Base-by-base conservation (phyloP, 2,329 filamentous ascomycete species). In the Penicillium sp. region DNA sequence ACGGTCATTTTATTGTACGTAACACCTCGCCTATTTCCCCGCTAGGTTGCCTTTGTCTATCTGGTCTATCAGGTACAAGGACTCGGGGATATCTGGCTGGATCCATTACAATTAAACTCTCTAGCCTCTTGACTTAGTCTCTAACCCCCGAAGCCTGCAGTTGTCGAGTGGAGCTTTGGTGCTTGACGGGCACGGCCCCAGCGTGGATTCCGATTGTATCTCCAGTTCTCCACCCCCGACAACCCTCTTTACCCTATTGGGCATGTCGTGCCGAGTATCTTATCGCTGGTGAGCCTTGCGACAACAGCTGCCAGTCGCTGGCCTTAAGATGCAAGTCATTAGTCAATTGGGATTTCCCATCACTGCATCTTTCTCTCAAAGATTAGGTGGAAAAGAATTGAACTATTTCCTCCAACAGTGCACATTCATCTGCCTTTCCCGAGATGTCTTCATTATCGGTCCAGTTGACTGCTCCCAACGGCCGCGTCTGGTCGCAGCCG, bases 401-500 rank as follows among this genome's bases (percentile, higher is more conserved):
- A 3, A 33, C 18, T 36, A 12, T 24, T 11, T 29, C 33, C 35
- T 29, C 25, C 29, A 6, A 37, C 39, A 38, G 26, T 18, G 18
- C 18, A 18, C 3, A 18, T 18, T 18, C 18, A 18, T 18, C 18
- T 18, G 18, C 18, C 18, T 18, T 18, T 3, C 18, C 18, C 18
- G 18, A 18, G 18, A 57, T 58, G 55, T 42, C 54, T 40, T 55
- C 63, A 44, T 60, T 68, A 38, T 64, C 54, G 12, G 52, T 68
- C 33, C 55, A 65, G 27, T 59, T 70, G 40, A 70, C 63, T 32
- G 67, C 68, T 11, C 69, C 68, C 4, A 71, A 71, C 49, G 68
- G 67, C 43, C 59, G 58, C 28, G 60, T 60, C 43, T 71, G 67
- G 55, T 61, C 56, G 3, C 68, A 71, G 42, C 69, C 65, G 0